Conservation (phyloP, 2,329 filamentous ascomycete genomes). For the Calonectria leucothoes region DNA sequence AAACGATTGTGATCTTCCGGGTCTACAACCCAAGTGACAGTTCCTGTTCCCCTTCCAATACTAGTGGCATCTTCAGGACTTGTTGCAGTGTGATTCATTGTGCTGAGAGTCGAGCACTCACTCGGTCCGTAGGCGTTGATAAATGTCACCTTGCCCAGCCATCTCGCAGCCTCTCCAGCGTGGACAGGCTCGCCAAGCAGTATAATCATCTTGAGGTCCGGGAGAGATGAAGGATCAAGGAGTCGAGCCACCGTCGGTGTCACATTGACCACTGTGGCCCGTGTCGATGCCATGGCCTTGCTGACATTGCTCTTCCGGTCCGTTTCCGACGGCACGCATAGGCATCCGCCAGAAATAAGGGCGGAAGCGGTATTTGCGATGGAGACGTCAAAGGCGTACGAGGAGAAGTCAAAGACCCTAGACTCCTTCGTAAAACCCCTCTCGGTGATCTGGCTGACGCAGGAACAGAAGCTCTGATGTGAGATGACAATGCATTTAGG, state of each 20-base stretch:
- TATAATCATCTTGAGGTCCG: neutral
- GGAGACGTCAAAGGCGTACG: slow-evolving; percentile 27
- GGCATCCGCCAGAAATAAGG: slow-evolving; percentile 23
- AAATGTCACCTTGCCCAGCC: neutral
- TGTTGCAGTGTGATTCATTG: neutral
- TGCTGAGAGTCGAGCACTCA: slow-evolving; percentile 15
- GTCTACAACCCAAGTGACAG: slow-evolving; percentile 16
- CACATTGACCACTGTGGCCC: neutral
- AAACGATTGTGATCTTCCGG: slow-evolving; percentile 1
- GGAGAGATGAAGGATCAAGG: no score
- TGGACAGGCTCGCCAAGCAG: neutral
- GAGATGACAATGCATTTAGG: slow-evolving; percentile 39
- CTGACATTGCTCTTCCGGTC: slow-evolving; percentile 8
- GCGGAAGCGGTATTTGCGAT: slow-evolving; percentile 23
- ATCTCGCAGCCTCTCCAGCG: no score
- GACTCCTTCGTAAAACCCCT: neutral
- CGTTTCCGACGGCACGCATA: slow-evolving; percentile 16
- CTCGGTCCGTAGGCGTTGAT: slow-evolving; percentile 33
- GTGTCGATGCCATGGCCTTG: no score
- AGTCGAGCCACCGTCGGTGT: neutral
- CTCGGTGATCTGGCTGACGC: neutral
- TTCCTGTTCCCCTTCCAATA: slow-evolving; percentile 3
- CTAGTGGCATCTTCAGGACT: neutral
- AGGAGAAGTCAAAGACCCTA: slow-evolving; percentile 13
- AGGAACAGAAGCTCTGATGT: slow-evolving; percentile 21